Evolutionary conservation across 2,329 filamentous ascomycete species (phyloP).

Genomic region (Furcasterigmium furcatum): DNA sequence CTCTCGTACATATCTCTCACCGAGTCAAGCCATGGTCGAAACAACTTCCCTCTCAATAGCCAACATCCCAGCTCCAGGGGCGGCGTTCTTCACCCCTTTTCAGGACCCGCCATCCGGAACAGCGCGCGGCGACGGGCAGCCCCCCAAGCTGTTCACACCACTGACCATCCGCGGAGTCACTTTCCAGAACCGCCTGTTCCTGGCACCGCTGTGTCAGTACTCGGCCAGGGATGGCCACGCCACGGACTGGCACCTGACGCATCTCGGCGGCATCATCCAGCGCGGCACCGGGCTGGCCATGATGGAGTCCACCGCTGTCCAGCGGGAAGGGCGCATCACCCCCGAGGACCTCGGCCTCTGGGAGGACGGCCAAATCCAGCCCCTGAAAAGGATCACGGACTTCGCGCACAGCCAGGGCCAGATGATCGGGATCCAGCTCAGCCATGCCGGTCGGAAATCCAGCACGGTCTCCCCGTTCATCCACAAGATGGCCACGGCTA

Average conservation of each 20-base stretch:
- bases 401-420: constrained; percentile 56
- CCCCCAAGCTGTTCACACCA: constrained; percentile 45
- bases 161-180: constrained; percentile 39
- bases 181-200: constrained; percentile 42
- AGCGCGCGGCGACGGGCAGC: constrained; percentile 34
- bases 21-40: too few relatives aligned
- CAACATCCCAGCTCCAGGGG: constrained; percentile 22
- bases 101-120: constrained; percentile 41
- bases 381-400: constrained; percentile 52
- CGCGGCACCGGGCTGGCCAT: constrained; percentile 62
- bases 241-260: constrained; percentile 69
- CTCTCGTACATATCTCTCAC: too few relatives aligned
- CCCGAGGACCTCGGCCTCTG: constrained; percentile 65
- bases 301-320: constrained; percentile 64
- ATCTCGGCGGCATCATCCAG: constrained; percentile 68
- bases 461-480: constrained; percentile 58
- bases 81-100: constrained; percentile 45
- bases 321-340: constrained; percentile 64
- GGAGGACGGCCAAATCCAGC: constrained; percentile 65
- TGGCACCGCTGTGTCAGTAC: constrained; percentile 46
- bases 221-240: constrained; percentile 51
- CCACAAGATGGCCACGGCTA: constrained; percentile 52
- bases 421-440: constrained; percentile 70
- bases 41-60: constrained; percentile 2
- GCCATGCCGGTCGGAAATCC: constrained; percentile 68